phyloP scores from a whole-genome alignment of 2,329 filamentous ascomycete species.

The Penicillium sp. region DNA sequence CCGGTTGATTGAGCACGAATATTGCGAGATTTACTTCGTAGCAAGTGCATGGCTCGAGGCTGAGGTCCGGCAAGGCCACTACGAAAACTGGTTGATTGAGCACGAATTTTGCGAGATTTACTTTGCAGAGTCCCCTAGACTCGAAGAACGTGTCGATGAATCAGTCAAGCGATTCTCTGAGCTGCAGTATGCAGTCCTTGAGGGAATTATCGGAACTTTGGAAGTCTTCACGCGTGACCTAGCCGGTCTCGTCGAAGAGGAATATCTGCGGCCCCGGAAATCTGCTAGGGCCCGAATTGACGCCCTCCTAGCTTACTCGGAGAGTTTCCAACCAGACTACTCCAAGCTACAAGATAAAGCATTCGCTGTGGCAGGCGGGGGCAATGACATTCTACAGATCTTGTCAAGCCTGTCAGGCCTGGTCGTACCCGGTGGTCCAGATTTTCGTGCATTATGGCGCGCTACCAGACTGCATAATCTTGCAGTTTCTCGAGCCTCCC shows the following conservation, averaged over 20 bases:
- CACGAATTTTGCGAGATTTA: constrained; percentile 11
- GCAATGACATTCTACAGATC: neutral
- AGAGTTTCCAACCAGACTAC: constrained; percentile 9
- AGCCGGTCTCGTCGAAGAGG: constrained; percentile 1
- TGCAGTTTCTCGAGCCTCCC: neutral
- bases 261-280: constrained; percentile 17
- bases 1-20: constrained; percentile 7
- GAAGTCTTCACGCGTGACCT: neutral
- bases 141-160: neutral
- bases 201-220: neutral
- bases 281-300: constrained; percentile 22
- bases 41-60: neutral
- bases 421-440: neutral
- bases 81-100: constrained; percentile 1
- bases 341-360: constrained; percentile 1
- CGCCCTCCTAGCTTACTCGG: constrained; percentile 3
- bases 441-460: neutral
- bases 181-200: neutral
- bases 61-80: neutral
- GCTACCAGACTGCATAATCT: neutral
- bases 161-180: neutral
- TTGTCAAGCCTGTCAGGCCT: neutral
- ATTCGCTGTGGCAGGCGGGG: neutral
- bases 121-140: constrained; percentile 1
- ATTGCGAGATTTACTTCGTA: constrained; percentile 1